Conservation (phyloP, 495 filamentous ascomycete species). For the Pyrenula aspistea region DNA sequence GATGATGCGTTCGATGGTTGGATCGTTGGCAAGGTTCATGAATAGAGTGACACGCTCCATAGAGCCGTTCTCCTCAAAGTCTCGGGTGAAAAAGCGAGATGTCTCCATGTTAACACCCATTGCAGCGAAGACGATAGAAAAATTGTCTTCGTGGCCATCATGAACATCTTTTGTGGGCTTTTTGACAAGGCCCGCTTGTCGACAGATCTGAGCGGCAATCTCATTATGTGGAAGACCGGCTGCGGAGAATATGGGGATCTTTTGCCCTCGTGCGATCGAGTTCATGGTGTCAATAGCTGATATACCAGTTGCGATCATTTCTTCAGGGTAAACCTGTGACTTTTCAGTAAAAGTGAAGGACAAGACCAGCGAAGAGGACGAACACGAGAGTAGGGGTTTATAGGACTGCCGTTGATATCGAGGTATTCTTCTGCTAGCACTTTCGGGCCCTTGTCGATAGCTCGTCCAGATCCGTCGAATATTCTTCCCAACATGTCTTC, state of each 20-base stretch:
- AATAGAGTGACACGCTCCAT: conserved; percentile 95
- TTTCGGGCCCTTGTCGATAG: conserved; percentile 98
- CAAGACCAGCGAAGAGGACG: conserved; percentile 9
- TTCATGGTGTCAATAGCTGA: conserved; percentile 99
- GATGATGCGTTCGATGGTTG: conserved; percentile 99
- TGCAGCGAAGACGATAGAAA: conserved; percentile 97
- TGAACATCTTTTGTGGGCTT: conserved; percentile 89
- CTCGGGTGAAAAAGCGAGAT: conserved; percentile 92
- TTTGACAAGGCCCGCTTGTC: conserved; percentile 86
- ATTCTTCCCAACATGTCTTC: conserved; percentile 99
- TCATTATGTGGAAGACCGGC: conserved; percentile 98
- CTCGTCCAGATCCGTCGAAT: conserved; percentile 93
- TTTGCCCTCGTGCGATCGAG: conserved; percentile 98
- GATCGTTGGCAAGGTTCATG: conserved; percentile 97
- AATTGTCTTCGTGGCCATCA: conserved; percentile 96
- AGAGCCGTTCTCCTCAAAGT: conserved; percentile 98
- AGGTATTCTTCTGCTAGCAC: conserved; percentile 95
- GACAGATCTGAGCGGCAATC: conserved; percentile 94
- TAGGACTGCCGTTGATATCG: conserved; percentile 98
- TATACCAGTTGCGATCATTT: conserved; percentile 99
- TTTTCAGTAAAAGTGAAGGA: conserved; percentile 3
- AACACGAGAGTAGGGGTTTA: conserved; percentile 96
- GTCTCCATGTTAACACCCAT: conserved; percentile 99
- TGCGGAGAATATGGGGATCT: conserved; percentile 99
- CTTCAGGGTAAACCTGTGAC: conserved; percentile 84